These are phyloP conservation scores for Thraustochytrium sp. DNA, from an alignment of 352 stramenopile species.

Conservation along the genomic window DNA sequence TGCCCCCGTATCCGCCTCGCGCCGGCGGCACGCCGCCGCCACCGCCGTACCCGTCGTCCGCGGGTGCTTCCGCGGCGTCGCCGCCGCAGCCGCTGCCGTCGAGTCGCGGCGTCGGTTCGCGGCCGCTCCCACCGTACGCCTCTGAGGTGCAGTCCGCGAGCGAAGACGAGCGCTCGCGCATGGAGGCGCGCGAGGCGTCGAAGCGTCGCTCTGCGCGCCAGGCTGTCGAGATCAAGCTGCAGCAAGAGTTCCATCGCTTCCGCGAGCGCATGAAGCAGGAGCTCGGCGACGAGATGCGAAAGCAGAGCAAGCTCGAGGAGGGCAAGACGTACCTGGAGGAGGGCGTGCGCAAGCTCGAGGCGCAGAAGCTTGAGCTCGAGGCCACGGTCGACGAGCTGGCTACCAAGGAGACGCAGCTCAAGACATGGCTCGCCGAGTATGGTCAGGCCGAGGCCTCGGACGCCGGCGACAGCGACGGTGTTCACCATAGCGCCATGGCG, in stretches of 20 bases:
- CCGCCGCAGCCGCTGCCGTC: too few relatives aligned
- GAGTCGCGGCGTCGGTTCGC: too few relatives aligned
- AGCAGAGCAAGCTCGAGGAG: slow-evolving; percentile 38
- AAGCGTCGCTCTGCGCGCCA: neutral
- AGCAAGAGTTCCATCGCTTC: neutral
- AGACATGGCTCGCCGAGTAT: slow-evolving; percentile 33
- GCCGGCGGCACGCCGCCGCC: neutral
- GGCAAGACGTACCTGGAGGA: slow-evolving; percentile 23
- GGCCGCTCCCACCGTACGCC: neutral
- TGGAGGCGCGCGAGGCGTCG: neutral
- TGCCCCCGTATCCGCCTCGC: neutral
- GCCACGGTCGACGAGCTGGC: slow-evolving; percentile 18
- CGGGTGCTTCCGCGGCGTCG: too few relatives aligned
- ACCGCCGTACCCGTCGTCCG: slow-evolving; percentile 26
- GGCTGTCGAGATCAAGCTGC: slow-evolving; percentile 36
- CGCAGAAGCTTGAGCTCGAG: slow-evolving; percentile 19
- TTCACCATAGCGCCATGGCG: neutral
- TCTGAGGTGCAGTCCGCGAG: neutral
- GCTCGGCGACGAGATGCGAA: slow-evolving; percentile 10
- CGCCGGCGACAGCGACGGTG: neutral
- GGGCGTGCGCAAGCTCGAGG: neutral
- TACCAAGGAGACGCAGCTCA: slow-evolving; percentile 17
- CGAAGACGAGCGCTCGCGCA: neutral
- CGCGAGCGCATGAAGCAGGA: slow-evolving; percentile 40
- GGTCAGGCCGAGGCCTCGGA: neutral